phyloP scores from a whole-genome alignment of 1,139 yeast species.

The Debaryomyces nepalensis region DNA sequence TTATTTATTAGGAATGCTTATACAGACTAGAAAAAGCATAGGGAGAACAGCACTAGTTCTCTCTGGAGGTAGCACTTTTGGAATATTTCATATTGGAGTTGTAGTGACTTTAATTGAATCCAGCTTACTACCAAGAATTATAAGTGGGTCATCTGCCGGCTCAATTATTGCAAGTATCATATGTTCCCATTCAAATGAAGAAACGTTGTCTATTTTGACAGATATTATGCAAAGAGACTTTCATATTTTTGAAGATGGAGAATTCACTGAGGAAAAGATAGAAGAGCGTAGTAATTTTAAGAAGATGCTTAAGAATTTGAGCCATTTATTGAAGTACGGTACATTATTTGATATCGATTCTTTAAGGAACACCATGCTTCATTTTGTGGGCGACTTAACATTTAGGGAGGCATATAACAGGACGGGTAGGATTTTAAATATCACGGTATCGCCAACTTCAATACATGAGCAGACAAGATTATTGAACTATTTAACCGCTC shows the following conservation, averaged over 20 bases:
- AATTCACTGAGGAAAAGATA: slow-evolving; percentile 26
- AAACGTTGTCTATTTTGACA: slow-evolving; percentile 59
- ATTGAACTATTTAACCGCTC: slow-evolving; percentile 53
- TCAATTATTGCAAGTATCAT: slow-evolving; percentile 90
- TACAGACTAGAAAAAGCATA: slow-evolving; percentile 87
- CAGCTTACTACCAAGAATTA: slow-evolving; percentile 79
- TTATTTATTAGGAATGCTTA: slow-evolving; percentile 73
- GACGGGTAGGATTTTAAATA: slow-evolving; percentile 60
- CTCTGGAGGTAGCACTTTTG: slow-evolving; percentile 96
- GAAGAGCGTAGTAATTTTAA: slow-evolving; percentile 50
- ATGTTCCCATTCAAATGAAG: slow-evolving; percentile 80
- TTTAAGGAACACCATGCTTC: slow-evolving; percentile 72
- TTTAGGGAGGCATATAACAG: slow-evolving; percentile 63
- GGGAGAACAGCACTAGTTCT: slow-evolving; percentile 93
- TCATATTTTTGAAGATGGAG: slow-evolving; percentile 61
- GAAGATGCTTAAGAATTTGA: slow-evolving; percentile 35
- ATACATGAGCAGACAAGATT: slow-evolving; percentile 62
- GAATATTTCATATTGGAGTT: slow-evolving; percentile 91
- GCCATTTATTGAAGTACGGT: slow-evolving; percentile 74
- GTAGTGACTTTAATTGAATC: slow-evolving; percentile 75
- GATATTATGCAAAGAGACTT: slow-evolving; percentile 62
- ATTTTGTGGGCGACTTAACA: slow-evolving; percentile 87
- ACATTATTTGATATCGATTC: slow-evolving; percentile 85
- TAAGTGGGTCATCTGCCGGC: slow-evolving; percentile 97
- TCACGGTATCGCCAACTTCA: slow-evolving; percentile 61